Evolutionary conservation across 164 flowering plant species (phyloP).

Genomic region (Chloranthus sessilifolius): DNA sequence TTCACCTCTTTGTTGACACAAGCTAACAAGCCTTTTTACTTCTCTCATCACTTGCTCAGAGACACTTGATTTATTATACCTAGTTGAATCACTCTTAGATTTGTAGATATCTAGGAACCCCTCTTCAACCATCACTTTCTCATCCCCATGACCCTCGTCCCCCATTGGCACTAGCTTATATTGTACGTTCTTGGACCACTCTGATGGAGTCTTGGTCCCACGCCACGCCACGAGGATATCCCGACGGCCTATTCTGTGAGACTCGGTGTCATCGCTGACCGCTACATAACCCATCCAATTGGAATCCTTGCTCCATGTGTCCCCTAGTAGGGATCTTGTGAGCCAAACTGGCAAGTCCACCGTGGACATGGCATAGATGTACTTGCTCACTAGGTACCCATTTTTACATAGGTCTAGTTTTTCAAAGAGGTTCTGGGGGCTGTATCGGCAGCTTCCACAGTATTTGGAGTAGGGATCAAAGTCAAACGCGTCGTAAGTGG

Average conservation of each 20-base stretch:
- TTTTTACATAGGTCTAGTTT: constrained; percentile 29
- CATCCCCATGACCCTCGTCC: constrained; percentile 12
- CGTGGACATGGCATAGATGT: constrained; percentile 62
- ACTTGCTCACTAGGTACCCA: constrained; percentile 48
- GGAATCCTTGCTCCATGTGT: constrained; percentile 55
- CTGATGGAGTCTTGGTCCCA: constrained; percentile 52
- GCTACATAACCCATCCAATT: constrained; percentile 80
- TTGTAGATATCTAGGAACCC: constrained; percentile 58
- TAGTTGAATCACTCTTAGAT: constrained; percentile 32
- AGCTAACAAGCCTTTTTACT: constrained; percentile 26
- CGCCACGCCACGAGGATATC: constrained; percentile 69
- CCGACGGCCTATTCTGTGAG: constrained; percentile 49
- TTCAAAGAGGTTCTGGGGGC: constrained; percentile 26
- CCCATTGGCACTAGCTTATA: constrained; percentile 31
- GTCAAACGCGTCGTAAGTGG: constrained; percentile 48
- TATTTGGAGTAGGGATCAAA: constrained; percentile 42
- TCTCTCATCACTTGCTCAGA: constrained; percentile 61
- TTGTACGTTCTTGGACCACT: constrained; percentile 52
- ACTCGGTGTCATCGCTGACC: constrained; percentile 44
- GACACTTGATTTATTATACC: constrained; percentile 53
- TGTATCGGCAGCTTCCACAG: constrained; percentile 56
- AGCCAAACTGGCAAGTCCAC: constrained; percentile 51
- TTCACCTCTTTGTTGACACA: constrained; percentile 32
- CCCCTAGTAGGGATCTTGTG: constrained; percentile 26
- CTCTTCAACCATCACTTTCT: constrained; percentile 41